These are phyloP conservation scores for Aspergillus fumigatiaffinis DNA, from an alignment of 2,329 filamentous ascomycete species.

Conservation along the genomic window DNA sequence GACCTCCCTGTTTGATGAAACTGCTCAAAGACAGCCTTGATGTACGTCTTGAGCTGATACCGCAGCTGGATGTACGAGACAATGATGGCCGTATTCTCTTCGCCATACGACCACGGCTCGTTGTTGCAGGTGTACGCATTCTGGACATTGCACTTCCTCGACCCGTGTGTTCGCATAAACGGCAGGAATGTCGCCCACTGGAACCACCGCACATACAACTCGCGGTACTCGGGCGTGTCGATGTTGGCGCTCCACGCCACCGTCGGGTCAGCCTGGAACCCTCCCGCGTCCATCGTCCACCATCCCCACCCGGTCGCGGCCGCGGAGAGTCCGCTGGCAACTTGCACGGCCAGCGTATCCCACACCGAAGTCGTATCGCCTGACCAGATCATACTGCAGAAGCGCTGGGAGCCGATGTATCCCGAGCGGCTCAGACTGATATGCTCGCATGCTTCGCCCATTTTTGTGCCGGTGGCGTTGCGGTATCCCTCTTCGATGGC, in stretches of 20 bases:
- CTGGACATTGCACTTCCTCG: slow-evolving; percentile 49
- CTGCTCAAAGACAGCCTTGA: slow-evolving; percentile 30
- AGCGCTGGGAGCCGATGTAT: slow-evolving; percentile 56
- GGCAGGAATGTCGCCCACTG: slow-evolving; percentile 58
- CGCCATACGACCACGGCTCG: slow-evolving; percentile 62
- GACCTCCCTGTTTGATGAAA: slow-evolving; percentile 30
- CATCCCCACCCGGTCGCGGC: slow-evolving; percentile 58
- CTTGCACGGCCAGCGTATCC: slow-evolving; percentile 53
- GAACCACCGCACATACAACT: slow-evolving; percentile 62
- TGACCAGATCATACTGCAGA: slow-evolving; percentile 57
- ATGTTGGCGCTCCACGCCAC: slow-evolving; percentile 50
- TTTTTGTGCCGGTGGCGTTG: slow-evolving; percentile 47
- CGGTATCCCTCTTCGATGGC: slow-evolving; percentile 56
- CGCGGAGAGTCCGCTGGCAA: slow-evolving; percentile 59
- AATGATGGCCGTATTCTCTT: slow-evolving; percentile 54
- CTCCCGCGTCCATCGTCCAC: slow-evolving; percentile 66
- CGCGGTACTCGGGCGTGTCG: slow-evolving; percentile 50
- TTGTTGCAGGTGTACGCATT: slow-evolving; percentile 36
- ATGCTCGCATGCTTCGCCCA: slow-evolving; percentile 32
- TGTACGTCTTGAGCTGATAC: slow-evolving; percentile 45
- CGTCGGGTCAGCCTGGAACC: slow-evolving; percentile 52
- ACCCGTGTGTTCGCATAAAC: slow-evolving; percentile 61
- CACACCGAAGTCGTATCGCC: slow-evolving; percentile 61
- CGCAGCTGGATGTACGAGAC: slow-evolving; percentile 54
- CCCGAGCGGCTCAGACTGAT: slow-evolving; percentile 54